These are phyloP conservation scores for Heimioporus punctisporus DNA, from an alignment of 1,284 basidiomycete species.

Conservation along the genomic window DNA sequence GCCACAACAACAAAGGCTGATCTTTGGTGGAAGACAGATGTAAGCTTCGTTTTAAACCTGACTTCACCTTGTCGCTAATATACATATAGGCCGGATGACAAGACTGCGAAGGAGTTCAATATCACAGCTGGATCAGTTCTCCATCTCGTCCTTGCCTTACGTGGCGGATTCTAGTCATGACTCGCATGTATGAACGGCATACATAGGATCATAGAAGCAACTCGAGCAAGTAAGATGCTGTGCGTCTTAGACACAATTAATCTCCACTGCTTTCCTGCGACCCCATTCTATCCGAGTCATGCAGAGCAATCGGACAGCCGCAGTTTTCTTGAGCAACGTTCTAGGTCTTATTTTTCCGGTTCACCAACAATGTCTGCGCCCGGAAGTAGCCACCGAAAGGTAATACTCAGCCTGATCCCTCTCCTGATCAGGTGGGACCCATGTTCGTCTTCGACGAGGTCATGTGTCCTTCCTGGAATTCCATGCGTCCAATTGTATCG, in stretches of 20 bases:
- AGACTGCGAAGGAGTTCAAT: conserved; percentile 84
- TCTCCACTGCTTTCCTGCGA: conserved; percentile 19
- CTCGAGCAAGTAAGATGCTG: conserved; percentile 14
- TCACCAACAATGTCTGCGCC: conserved; percentile 78
- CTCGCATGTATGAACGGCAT: conserved; percentile 15
- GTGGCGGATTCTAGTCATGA: conserved; percentile 60
- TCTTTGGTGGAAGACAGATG: conserved; percentile 97
- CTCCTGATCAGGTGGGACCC: conserved; percentile 48
- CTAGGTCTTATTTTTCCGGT: conserved; percentile 17
- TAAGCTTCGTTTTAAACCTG: conserved; percentile 45
- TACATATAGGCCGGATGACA: conserved; percentile 75
- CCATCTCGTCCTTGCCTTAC: conserved; percentile 92
- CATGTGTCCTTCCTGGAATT: conserved; percentile 55
- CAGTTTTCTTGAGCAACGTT: background rate
- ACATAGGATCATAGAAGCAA: conserved; percentile 30
- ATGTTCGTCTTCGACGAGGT: conserved; percentile 43
- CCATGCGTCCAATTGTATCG: conserved; percentile 71
- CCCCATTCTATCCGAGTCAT: conserved; percentile 1
- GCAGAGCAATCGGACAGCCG: conserved; percentile 1
- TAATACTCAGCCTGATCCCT: conserved; percentile 69
- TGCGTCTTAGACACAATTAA: conserved; percentile 29
- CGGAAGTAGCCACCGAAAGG: conserved; percentile 77
- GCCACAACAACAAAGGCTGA: conserved; percentile 95
- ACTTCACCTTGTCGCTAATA: conserved; percentile 2
- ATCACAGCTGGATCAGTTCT: conserved; percentile 85